These are phyloP conservation scores for Pyrus hybrid DNA, from an alignment of 331 rosid genomes.

Conservation along the genomic window DNA sequence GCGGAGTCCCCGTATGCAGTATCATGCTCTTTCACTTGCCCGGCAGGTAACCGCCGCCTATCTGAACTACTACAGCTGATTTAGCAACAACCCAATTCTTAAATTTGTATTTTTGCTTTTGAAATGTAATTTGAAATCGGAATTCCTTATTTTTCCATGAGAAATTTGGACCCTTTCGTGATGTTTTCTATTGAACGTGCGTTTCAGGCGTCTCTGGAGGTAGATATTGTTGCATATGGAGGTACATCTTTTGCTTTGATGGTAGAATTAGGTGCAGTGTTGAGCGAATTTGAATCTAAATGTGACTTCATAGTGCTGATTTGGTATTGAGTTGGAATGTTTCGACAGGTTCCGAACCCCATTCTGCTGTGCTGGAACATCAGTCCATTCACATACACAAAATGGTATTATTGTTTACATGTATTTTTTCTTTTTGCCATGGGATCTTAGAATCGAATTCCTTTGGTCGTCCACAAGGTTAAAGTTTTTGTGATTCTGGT, in stretches of 20 bases:
- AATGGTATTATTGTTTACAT: conserved; percentile 44
- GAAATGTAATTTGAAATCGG: background rate
- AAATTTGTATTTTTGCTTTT: background rate
- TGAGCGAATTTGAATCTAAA: background rate
- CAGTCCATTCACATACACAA: conserved; percentile 59
- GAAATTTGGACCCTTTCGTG: conserved; percentile 14
- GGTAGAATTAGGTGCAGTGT: background rate
- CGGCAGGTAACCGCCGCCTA: conserved; percentile 41
- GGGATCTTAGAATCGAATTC: background rate
- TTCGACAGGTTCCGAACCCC: conserved; percentile 79
- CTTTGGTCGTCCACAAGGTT: background rate
- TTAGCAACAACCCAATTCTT: background rate
- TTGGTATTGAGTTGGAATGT: conserved; percentile 6
- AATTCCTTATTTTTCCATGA: background rate
- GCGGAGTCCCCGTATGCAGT: conserved; percentile 98
- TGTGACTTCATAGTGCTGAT: background rate
- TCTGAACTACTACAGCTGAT: background rate
- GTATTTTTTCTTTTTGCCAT: background rate
- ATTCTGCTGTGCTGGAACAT: conserved; percentile 54
- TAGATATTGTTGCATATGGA: conserved; percentile 85
- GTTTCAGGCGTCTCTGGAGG: conserved; percentile 57
- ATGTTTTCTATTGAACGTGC: background rate
- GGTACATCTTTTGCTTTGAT: conserved; percentile 31
- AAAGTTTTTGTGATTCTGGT: background rate
- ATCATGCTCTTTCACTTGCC: conserved; percentile 87